phyloP scores from a whole-genome alignment of 2,329 filamentous ascomycete genomes.

The Trichoderma koningiopsis region DNA sequence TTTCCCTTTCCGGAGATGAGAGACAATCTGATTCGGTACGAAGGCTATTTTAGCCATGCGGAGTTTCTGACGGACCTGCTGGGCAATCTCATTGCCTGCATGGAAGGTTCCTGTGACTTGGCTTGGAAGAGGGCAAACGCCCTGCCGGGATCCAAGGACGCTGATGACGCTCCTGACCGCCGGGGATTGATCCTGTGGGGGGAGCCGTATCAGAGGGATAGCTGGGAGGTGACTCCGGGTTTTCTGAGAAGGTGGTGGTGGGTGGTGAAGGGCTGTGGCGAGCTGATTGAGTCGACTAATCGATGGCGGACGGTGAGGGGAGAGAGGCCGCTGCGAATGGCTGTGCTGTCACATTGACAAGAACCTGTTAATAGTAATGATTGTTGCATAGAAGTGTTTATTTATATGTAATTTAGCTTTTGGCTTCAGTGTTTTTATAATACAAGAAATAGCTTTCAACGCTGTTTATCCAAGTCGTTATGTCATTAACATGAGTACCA shows the following conservation, averaged over 20 bases:
- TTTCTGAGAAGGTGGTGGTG: constrained; percentile 32
- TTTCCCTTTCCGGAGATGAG: constrained; percentile 43
- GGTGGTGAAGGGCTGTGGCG: constrained; percentile 30
- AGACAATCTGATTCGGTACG: constrained; percentile 43
- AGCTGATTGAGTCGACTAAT: constrained; percentile 30
- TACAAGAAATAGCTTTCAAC: background rate
- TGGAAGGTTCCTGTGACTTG: background rate
- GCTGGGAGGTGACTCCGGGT: constrained; percentile 32
- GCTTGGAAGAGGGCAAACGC: background rate
- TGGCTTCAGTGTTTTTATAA: background rate
- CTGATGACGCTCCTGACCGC: background rate
- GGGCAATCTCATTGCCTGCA: constrained; percentile 24
- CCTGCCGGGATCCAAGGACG: background rate
- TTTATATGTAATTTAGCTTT: background rate
- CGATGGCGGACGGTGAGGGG: constrained; percentile 31
- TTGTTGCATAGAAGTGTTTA: background rate
- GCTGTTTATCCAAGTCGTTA: background rate
- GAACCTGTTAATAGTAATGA: background rate
- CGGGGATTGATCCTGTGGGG: constrained; percentile 33
- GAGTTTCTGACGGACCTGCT: constrained; percentile 30
- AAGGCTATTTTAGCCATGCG: constrained; percentile 44
- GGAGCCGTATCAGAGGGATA: constrained; percentile 29
- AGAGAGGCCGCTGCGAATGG: constrained; percentile 27
- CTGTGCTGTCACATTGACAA: background rate
- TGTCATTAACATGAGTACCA: background rate